Percentiles rank a stretch among this genome's conserved stretches.
These are phyloP conservation scores for Apiospora rasikravindrae DNA, from an alignment of 2,329 filamentous ascomycete genomes.

Conservation along the genomic window DNA sequence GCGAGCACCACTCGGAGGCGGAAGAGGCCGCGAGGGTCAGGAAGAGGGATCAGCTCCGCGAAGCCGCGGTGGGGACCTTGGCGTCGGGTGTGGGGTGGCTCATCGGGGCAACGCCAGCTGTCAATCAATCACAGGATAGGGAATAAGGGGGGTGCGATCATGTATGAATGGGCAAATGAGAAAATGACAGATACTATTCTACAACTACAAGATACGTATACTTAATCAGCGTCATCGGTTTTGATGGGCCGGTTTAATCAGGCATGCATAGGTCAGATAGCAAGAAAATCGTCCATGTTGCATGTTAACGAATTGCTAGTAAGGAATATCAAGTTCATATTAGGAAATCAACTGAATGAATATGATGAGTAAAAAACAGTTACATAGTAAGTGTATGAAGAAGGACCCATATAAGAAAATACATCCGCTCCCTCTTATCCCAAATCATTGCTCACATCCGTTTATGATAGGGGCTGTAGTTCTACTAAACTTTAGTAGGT, in stretches of 20 bases:
- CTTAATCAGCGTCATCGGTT: not conserved
- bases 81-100: slow-evolving; percentile 73
- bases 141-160: slow-evolving; percentile 26
- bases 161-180: slow-evolving; percentile 9
- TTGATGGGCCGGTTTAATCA: not conserved
- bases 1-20: slow-evolving; percentile 32
- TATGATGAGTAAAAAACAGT: not conserved
- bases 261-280: not conserved
- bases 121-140: slow-evolving; percentile 34
- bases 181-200: not conserved
- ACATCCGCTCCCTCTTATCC: not conserved
- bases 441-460: not conserved
- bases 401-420: not conserved
- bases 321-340: not conserved
- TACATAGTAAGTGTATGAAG: not conserved
- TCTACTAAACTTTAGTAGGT: not conserved
- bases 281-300: not conserved
- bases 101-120: slow-evolving; percentile 59
- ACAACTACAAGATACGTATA: not conserved
- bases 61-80: slow-evolving; percentile 69
- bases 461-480: not conserved
- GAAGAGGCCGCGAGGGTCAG: slow-evolving; percentile 52
- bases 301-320: not conserved
- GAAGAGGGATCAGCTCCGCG: slow-evolving; percentile 74
- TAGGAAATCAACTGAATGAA: not conserved